These are phyloP conservation scores for Citrus inodora DNA, from an alignment of 345 rosid genomes.

Conservation along the genomic window DNA sequence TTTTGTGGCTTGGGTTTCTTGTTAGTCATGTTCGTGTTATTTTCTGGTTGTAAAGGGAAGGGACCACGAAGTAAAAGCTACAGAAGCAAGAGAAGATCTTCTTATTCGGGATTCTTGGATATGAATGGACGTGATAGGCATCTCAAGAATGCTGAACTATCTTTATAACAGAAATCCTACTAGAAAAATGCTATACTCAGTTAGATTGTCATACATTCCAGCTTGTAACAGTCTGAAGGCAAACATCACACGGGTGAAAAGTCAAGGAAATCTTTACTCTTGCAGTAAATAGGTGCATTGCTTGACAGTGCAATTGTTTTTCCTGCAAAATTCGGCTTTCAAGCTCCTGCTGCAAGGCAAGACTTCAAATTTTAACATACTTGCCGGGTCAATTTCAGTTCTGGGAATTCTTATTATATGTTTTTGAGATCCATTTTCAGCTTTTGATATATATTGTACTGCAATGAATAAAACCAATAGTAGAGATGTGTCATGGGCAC, in stretches of 20 bases:
- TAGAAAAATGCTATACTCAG: constrained; percentile 1
- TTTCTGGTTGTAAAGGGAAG: constrained; percentile 53
- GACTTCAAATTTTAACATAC: not conserved
- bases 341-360: constrained; percentile 2
- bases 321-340: not conserved
- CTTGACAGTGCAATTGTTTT: not conserved
- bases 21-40: constrained; percentile 49
- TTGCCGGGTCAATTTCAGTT: not conserved
- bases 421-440: not conserved
- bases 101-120: constrained; percentile 43
- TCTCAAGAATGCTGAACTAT: constrained; percentile 39
- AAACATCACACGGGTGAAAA: not conserved
- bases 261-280: not conserved
- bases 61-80: constrained; percentile 56
- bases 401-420: not conserved
- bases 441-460: not conserved
- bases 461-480: not conserved
- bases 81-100: constrained; percentile 62
- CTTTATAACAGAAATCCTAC: constrained; percentile 18
- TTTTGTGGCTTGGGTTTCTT: constrained; percentile 73
- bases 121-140: constrained; percentile 45
- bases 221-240: not conserved
- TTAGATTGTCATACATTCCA: not conserved
- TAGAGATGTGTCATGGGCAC: not conserved
- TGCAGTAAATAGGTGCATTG: not conserved